These are phyloP conservation scores for Podila verticillata DNA, from an alignment of 192 early-diverging fungal species.

Conservation along the genomic window DNA sequence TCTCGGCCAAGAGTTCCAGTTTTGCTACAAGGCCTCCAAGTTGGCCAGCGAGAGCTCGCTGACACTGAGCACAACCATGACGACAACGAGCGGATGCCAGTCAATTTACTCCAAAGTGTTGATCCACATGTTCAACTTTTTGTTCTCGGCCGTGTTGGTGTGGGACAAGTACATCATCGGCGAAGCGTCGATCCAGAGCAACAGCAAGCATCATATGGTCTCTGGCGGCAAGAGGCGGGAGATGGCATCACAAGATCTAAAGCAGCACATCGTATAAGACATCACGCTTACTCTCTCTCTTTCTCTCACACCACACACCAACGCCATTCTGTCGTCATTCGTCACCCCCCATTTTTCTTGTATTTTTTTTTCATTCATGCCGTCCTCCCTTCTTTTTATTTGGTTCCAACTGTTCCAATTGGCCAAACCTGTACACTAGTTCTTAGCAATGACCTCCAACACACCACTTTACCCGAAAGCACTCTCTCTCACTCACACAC, in stretches of 20 bases:
- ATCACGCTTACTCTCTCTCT: neutral
- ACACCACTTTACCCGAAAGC: too few species aligned
- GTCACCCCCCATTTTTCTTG: neutral
- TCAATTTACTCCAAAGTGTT: conserved; percentile 1
- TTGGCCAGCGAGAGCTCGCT: neutral
- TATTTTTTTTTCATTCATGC: neutral
- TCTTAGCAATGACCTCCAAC: too few species aligned
- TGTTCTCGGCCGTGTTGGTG: neutral
- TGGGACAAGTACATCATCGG: neutral
- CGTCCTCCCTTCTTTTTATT: neutral
- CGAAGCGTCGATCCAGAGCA: neutral
- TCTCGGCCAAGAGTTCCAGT: too few species aligned
- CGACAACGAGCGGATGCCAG: neutral
- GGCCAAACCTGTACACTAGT: too few species aligned
- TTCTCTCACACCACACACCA: neutral
- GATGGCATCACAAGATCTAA: neutral
- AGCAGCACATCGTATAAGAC: conserved; percentile 1
- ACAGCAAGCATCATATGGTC: neutral
- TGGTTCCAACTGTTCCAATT: too few species aligned
- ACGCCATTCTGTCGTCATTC: neutral
- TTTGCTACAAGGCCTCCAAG: neutral
- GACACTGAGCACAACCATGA: neutral
- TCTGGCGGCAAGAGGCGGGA: neutral
- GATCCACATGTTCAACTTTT: neutral
- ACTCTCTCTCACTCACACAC: too few species aligned